Conservation (phyloP, 2,329 filamentous ascomycete genomes). For the Phialophora tarda region DNA sequence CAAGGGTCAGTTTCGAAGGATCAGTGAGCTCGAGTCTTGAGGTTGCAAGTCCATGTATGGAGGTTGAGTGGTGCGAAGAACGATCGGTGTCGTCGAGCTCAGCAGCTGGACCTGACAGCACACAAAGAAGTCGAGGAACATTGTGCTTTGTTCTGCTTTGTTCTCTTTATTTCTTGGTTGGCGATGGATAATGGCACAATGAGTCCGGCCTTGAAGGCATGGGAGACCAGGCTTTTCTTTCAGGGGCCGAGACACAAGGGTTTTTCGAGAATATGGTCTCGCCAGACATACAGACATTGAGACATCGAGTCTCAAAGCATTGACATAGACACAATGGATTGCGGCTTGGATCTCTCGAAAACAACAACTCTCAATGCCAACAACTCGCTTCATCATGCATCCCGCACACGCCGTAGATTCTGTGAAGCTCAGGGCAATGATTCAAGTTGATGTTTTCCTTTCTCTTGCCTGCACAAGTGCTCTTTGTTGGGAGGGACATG, state of each 20-base stretch:
- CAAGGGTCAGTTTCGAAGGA: not conserved
- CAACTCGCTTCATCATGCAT: not conserved
- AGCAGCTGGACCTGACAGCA: not conserved
- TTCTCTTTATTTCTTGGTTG: not conserved
- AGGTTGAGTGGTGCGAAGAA: not conserved
- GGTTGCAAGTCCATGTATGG: not conserved
- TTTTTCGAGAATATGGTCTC: not conserved
- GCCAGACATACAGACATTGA: not conserved
- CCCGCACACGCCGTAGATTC: not conserved
- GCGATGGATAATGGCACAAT: not conserved
- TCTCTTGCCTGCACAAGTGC: not conserved
- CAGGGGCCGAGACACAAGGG: not conserved
- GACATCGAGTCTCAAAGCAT: not conserved
- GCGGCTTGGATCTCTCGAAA: not conserved
- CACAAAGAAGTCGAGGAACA: not conserved
- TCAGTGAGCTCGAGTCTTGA: not conserved
- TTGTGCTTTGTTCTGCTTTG: conserved; percentile 1
- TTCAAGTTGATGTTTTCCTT: not conserved
- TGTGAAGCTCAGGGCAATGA: not conserved
- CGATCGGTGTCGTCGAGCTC: not conserved
- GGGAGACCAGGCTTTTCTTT: not conserved
- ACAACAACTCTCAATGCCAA: not conserved
- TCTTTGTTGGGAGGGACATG: not conserved
- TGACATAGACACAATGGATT: not conserved
- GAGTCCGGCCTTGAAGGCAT: not conserved